Conservation (phyloP, 306 rosid genomes). For the Fragaria ananassa region DNA sequence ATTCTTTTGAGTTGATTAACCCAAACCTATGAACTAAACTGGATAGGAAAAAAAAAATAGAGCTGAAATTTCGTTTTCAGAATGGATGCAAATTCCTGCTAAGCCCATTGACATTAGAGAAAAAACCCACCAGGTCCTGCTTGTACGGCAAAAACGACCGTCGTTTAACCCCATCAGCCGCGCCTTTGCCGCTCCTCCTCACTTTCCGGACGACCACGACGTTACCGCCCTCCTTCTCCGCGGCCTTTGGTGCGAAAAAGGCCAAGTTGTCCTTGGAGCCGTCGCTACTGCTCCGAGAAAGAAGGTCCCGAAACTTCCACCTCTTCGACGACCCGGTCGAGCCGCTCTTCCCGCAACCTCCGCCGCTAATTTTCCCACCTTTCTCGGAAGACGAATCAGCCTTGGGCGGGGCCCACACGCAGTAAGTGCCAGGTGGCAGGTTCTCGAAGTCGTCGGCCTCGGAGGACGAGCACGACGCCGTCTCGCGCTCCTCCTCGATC, state of each 20-base stretch:
- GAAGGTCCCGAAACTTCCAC: slow-evolving; percentile 67
- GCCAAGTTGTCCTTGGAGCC: slow-evolving; percentile 33
- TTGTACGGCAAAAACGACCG: slow-evolving; percentile 42
- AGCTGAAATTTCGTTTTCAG: slow-evolving; percentile 22
- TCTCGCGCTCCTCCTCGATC: slow-evolving; percentile 67
- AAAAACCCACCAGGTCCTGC: slow-evolving; percentile 54
- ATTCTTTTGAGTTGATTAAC: background rate
- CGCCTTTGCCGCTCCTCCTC: background rate
- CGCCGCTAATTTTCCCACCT: background rate
- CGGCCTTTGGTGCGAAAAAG: background rate
- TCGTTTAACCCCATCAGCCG: slow-evolving; percentile 30
- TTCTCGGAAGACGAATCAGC: background rate
- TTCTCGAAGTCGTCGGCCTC: slow-evolving; percentile 55
- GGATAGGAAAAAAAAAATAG: too few relatives aligned
- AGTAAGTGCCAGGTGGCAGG: slow-evolving; percentile 45
- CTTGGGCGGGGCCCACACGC: slow-evolving; percentile 63
- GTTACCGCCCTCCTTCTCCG: slow-evolving; percentile 4
- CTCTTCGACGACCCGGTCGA: slow-evolving; percentile 57
- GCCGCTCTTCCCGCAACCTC: slow-evolving; percentile 46
- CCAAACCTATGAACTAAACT: background rate
- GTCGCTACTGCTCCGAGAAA: slow-evolving; percentile 51
- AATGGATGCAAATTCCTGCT: slow-evolving; percentile 51
- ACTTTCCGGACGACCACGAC: slow-evolving; percentile 7
- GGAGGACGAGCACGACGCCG: slow-evolving; percentile 60
- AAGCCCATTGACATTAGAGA: slow-evolving; percentile 42